Conservation (phyloP, 352 stramenopile species). For the Pythium pectinolyticum region DNA sequence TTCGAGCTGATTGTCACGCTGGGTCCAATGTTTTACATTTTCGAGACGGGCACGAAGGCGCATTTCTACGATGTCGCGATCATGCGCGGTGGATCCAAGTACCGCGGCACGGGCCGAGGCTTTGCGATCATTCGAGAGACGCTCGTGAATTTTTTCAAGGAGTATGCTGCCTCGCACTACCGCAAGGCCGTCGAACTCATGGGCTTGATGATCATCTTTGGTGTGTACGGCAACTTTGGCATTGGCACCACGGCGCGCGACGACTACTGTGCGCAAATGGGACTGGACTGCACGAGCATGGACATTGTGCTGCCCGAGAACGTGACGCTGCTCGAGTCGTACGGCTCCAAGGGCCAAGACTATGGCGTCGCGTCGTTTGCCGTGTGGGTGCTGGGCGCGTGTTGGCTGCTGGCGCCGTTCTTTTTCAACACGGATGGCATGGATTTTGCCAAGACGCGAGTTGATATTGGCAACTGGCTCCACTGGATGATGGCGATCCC, state of each 20-base stretch:
- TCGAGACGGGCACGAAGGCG: conserved; percentile 83
- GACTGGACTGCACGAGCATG: conserved; percentile 50
- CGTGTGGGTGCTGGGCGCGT: conserved; percentile 79
- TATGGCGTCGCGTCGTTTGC: conserved; percentile 89
- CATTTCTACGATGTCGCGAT: conserved; percentile 87
- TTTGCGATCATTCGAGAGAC: conserved; percentile 87
- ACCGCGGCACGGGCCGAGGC: conserved; percentile 77
- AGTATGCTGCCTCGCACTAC: conserved; percentile 84
- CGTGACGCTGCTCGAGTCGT: conserved; percentile 70
- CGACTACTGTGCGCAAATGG: conserved; percentile 56
- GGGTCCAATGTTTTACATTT: conserved; percentile 87
- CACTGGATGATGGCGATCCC: conserved; percentile 78
- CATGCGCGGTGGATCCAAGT: conserved; percentile 86
- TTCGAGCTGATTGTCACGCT: conserved; percentile 80
- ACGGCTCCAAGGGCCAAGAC: conserved; percentile 83
- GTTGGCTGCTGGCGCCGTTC: conserved; percentile 82
- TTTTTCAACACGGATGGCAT: conserved; percentile 88
- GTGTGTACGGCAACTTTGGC: conserved; percentile 71
- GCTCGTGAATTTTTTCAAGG: conserved; percentile 85
- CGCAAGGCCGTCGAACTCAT: conserved; percentile 80
- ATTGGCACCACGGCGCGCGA: conserved; percentile 61
- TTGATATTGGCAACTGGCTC: conserved; percentile 83
- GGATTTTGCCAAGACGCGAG: conserved; percentile 83
- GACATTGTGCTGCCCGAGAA: conserved; percentile 61
- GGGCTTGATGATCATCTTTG: conserved; percentile 81